phyloP scores from a whole-genome alignment of 305 asterid species.

The Fraxinus ornus region DNA sequence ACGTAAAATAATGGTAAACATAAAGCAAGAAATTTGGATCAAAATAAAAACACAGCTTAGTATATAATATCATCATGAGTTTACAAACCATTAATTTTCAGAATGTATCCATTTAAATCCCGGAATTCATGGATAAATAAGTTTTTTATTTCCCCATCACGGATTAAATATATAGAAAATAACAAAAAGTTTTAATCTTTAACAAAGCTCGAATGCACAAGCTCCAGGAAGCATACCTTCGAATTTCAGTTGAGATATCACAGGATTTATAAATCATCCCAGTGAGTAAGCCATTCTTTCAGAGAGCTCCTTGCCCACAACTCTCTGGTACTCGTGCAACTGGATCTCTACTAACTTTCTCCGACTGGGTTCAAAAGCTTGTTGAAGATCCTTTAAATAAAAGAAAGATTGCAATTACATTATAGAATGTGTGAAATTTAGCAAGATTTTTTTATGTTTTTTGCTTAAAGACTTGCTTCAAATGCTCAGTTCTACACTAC shows the following conservation, averaged over 20 bases:
- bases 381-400: conserved; percentile 57
- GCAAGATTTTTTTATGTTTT: neutral
- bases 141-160: neutral
- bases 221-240: neutral
- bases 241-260: neutral
- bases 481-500: neutral
- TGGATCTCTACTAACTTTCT: conserved; percentile 56
- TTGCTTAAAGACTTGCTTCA: neutral
- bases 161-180: neutral
- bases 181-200: neutral
- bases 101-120: neutral
- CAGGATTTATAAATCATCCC: conserved; percentile 34
- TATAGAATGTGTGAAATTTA: conserved; percentile 7
- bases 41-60: neutral
- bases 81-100: neutral
- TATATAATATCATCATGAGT: neutral
- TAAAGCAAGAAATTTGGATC: neutral
- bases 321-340: conserved; percentile 54
- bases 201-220: neutral
- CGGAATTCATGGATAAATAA: neutral
- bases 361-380: conserved; percentile 58
- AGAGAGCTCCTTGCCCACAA: conserved; percentile 78
- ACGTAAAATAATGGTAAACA: neutral
- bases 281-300: conserved; percentile 67
- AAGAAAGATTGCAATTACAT: conserved; percentile 18